Base-by-base conservation (phyloP, 2,329 filamentous ascomycete species). In the Cadophora sp. region DNA sequence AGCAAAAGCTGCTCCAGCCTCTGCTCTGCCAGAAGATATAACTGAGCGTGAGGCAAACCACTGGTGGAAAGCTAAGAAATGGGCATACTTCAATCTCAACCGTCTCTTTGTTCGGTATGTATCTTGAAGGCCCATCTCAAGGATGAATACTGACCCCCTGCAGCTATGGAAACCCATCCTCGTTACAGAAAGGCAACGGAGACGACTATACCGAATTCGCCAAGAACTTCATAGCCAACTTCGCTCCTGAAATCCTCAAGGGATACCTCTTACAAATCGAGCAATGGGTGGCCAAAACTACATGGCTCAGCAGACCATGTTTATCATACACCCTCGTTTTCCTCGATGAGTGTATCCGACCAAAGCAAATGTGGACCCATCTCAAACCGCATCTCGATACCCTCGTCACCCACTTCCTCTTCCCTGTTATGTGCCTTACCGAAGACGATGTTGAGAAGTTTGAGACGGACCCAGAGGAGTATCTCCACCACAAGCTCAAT, bases 31-130 rank as follows among this genome's bases (percentile, higher is more conserved):
- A 66, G 93, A 96, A 68, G 92, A 89, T 67, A 82, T 91, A 62
- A 89, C 93, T 66, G 95, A 98, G 77, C 89, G 96, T 66, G 96
- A 98, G 80, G 87, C 91, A 75, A 94, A 97, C 78, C 94, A 97
- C 79, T 99, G 96, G 95, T 99, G 95, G 95, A 99, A 98, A 84
- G 92, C 94, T 71, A 98, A 98, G 89, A 99, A 99, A 81, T 98
- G 96, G 96, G 92, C 95, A 16, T 99, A 97, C 80, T 97, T 96
- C 76, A 98, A 98, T 80, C 82, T 99, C 74, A 99, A 99, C 82
- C 88, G 96, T 70, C 87, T 99, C 20, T 99, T 96, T 77, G 94
- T 98, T 73, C 88, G 93, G 92, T 95, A 82, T 69, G 85, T 79
- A 45, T 18, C 13, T 13, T 13, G 30, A 48, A 7, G n/a, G 43